Conservation (phyloP, 2,329 filamentous ascomycete species). For the Fragosphaeria purpurea region DNA sequence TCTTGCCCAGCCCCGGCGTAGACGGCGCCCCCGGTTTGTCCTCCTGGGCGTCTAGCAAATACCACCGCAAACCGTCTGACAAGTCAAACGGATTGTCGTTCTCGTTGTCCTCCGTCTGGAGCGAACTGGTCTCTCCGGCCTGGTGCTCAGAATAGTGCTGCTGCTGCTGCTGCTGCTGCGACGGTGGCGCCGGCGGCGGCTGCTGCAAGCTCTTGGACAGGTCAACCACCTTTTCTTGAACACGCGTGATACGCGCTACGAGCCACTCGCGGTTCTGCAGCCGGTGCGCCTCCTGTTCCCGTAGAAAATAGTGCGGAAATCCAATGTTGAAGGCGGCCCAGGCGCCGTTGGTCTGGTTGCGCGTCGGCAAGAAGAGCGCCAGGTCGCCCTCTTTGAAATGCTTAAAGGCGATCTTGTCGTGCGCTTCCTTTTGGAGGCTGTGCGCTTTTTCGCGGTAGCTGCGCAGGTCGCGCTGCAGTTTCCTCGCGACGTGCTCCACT, state of each 20-base stretch:
- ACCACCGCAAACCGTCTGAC: conserved; percentile 91
- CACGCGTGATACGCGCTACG: conserved; percentile 82
- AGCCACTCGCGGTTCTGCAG: conserved; percentile 85
- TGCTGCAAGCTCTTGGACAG: conserved; percentile 63
- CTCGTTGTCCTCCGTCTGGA: conserved; percentile 54
- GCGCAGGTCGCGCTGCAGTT: conserved; percentile 82
- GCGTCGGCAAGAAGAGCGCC: conserved; percentile 84
- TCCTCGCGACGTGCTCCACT: conserved; percentile 83
- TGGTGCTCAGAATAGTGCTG: conserved; percentile 16
- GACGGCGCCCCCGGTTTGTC: conserved; percentile 85
- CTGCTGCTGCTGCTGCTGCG: neutral
- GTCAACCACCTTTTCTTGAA: conserved; percentile 90
- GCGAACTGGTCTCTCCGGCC: conserved; percentile 36
- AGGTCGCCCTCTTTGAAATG: conserved; percentile 96
- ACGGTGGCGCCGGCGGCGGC: conserved; percentile 21
- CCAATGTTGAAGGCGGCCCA: conserved; percentile 99
- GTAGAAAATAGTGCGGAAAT: conserved; percentile 92
- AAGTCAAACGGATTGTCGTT: conserved; percentile 97
- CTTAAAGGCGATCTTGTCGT: conserved; percentile 92
- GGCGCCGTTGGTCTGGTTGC: conserved; percentile 86
- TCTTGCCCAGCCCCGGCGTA: conserved; percentile 87
- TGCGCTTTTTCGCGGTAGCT: conserved; percentile 83
- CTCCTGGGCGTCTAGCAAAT: conserved; percentile 84
- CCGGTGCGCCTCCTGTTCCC: conserved; percentile 82
- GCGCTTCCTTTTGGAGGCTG: conserved; percentile 68